Evolutionary conservation across 257 asterid species (phyloP), one percentile per base, ranked within the genome.

Genomic region (Marsdenia floribunda): DNA sequence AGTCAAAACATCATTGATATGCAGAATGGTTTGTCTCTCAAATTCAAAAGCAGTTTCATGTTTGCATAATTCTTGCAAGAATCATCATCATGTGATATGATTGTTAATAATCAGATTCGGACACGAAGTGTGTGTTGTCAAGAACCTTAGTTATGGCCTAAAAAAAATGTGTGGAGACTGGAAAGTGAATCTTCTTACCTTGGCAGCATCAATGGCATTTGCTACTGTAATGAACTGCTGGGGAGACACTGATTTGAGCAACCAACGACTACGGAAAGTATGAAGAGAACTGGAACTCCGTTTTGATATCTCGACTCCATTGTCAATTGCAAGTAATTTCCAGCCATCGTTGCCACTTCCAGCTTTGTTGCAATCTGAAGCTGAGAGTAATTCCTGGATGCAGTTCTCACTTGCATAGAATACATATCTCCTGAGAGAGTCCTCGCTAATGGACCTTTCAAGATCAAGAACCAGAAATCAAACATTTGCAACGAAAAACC

Each of bases 361-460:
- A 33, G 57, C 80, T 78, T 75, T 83, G 75, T 85, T 81, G 52
- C 91, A 86, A 53, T 90, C 97, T 4, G 96, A 91, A 42, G 97
- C 97, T 29, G 97, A 91, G 13, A 93, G 89, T 53, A 93, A 63
- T 15, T 93, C 98, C 35, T 93, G 98, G 16, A 93, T 93, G 86
- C 97, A 93, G 16, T 85, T 93, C 78, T 93, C 98, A 77, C 98
- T 93, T 0, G 98, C 98, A 50, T 87, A 85, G 80, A 83, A 87
- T 55, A 93, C 98, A 55, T 88, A 93, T 74, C 98, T 87, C 58
- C 96, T 81, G 80, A 93, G 75, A 0, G 98, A 93, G 49, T 93
- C 98, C 85, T 93, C 98, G 72, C 98, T 93, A n/a, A 93, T 91
- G 14, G 97, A 93, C 98, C 98, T 90, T 57, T 18, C 47, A 52